A percentile compares a stretch with the other conserved stretches of the same genome.
Evolutionary conservation across 83 land plant genomes (phyloP).

Genomic region (Isoetes engelmannii): DNA sequence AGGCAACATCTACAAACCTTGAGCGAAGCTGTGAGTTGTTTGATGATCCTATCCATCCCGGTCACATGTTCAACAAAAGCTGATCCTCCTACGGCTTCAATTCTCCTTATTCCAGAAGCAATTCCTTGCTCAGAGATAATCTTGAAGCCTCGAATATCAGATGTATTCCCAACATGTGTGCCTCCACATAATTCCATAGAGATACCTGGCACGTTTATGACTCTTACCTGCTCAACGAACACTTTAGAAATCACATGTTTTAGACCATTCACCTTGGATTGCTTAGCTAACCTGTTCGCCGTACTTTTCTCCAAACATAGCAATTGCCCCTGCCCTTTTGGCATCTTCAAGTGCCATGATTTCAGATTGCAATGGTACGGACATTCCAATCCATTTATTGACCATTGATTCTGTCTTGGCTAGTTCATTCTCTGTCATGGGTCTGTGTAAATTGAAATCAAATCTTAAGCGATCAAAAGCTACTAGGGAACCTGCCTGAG

Average conservation of each 20-base stretch:
- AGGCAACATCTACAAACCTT: slow-evolving; percentile 42
- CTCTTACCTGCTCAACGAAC: slow-evolving; percentile 61
- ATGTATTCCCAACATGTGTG: slow-evolving; percentile 86
- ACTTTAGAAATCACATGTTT: background rate
- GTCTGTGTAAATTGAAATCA: slow-evolving; percentile 79
- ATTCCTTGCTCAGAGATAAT: slow-evolving; percentile 89
- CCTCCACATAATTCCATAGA: slow-evolving; percentile 97
- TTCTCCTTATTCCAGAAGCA: slow-evolving; percentile 89
- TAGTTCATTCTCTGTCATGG: slow-evolving; percentile 60
- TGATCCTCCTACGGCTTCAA: slow-evolving; percentile 98
- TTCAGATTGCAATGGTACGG: slow-evolving; percentile 50
- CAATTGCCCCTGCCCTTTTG: slow-evolving; percentile 83
- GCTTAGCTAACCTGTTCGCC: slow-evolving; percentile 53
- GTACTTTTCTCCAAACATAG: slow-evolving; percentile 98
- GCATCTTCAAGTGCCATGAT: slow-evolving; percentile 76
- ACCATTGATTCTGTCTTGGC: slow-evolving; percentile 53
- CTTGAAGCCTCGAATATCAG: slow-evolving; percentile 85
- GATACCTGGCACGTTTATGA: slow-evolving; percentile 86
- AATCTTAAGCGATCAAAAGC: slow-evolving; percentile 90
- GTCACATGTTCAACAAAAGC: slow-evolving; percentile 79
- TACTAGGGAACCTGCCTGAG: slow-evolving; percentile 96
- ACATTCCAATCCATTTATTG: slow-evolving; percentile 80
- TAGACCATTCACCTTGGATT: too few species aligned
- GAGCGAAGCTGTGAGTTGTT: slow-evolving; percentile 50
- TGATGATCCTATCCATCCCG: slow-evolving; percentile 61